Evolutionary conservation across 352 stramenopile species (phyloP).

Genomic region (Pythium rishiriense): DNA sequence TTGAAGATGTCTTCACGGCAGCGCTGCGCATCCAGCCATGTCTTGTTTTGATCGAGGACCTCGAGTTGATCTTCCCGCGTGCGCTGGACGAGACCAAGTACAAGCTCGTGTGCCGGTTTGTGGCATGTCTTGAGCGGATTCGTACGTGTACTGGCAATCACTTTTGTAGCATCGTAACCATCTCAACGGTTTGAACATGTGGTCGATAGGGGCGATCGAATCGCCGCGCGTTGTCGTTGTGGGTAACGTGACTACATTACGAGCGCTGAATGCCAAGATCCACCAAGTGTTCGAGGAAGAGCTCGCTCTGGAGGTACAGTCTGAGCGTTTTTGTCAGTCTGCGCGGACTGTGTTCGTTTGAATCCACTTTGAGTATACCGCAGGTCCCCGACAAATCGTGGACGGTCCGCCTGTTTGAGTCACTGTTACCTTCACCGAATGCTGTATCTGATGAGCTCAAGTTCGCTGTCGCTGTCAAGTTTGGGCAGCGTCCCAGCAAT

Average conservation of each 20-base stretch:
- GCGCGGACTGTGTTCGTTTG: background rate
- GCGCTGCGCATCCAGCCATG: slow-evolving; percentile 69
- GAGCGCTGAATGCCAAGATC: slow-evolving; percentile 59
- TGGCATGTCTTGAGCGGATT: slow-evolving; percentile 55
- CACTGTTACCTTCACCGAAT: slow-evolving; percentile 36
- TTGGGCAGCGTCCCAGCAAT: slow-evolving; percentile 78
- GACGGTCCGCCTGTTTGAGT: slow-evolving; percentile 46
- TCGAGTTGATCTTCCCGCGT: slow-evolving; percentile 76
- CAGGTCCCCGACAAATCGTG: slow-evolving; percentile 65
- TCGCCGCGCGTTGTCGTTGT: slow-evolving; percentile 50
- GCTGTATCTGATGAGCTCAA: slow-evolving; percentile 50
- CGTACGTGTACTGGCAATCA: slow-evolving; percentile 30
- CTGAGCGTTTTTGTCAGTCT: background rate
- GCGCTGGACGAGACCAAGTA: slow-evolving; percentile 73
- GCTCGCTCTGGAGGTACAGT: slow-evolving; percentile 58
- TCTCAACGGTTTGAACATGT: background rate
- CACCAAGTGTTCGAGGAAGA: slow-evolving; percentile 80
- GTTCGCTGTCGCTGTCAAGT: slow-evolving; percentile 62
- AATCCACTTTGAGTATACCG: no score
- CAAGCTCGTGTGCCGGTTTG: slow-evolving; percentile 63
- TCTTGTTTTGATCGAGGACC: slow-evolving; percentile 67
- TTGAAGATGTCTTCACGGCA: slow-evolving; percentile 72
- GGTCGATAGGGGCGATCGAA: slow-evolving; percentile 31
- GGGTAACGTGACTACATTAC: slow-evolving; percentile 59
- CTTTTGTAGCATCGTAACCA: background rate